These are phyloP conservation scores for Durusdinium trenchii DNA, from an alignment of 73 alveolate species.

Conservation along the genomic window DNA sequence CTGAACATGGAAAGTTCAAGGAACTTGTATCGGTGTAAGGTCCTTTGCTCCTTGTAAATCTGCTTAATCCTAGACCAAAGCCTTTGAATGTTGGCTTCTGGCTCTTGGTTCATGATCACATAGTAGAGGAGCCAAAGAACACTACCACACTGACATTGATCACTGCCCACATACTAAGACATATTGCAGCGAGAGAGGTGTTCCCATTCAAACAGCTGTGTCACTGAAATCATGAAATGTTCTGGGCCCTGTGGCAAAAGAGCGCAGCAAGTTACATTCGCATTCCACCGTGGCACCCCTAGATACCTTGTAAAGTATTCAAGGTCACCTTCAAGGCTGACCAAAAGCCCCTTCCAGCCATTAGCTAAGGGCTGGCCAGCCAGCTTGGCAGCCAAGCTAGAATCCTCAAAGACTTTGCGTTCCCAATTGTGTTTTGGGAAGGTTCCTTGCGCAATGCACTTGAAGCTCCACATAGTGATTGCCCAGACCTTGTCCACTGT, in stretches of 20 bases:
- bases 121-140: not conserved
- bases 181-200: too few relatives aligned
- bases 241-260: not conserved
- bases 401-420: not conserved
- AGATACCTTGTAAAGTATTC: not conserved
- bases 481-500: too few relatives aligned
- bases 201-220: not conserved
- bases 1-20: not conserved
- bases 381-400: not conserved
- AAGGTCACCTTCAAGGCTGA: not conserved
- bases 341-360: not conserved
- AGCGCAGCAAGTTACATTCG: not conserved
- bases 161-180: too few relatives aligned
- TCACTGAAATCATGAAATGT: not conserved
- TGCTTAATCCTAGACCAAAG: not conserved
- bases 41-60: not conserved
- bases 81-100: not conserved
- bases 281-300: constrained; percentile 4
- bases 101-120: not conserved
- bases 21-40: not conserved
- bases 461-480: too few relatives aligned
- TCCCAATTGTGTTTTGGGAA: too few relatives aligned
- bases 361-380: not conserved
- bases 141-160: not conserved
- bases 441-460: too few relatives aligned